Base-by-base conservation (phyloP, 257 asterid species). In the Handroanthus guayacan region DNA sequence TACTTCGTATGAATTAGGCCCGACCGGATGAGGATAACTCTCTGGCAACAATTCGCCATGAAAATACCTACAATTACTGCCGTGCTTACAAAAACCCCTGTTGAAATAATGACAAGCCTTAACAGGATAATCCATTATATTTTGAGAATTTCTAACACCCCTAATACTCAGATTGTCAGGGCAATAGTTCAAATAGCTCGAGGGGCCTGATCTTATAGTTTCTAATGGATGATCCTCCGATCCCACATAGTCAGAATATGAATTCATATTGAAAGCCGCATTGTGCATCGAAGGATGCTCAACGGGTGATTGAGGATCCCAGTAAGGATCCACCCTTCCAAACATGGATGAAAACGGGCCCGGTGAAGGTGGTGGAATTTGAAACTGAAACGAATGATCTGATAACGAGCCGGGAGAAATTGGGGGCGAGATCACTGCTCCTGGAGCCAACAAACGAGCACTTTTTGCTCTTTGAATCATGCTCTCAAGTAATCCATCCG, bases 31-130 rank as follows among this genome's bases (percentile, higher is more conserved):
- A 14, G 79, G 75, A 60, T 75, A 84, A 65, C 74, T 81, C 56
- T 88, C 93, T 0, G 86, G 82, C 63, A 73, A 83, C 1, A 84
- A 48, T 77, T 83, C 88, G 16, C 82, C 94, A 39, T 94, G 98
- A 57, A 71, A 54, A 75, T 87, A 94, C 90, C 93, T 89, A 85
- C 97, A 94, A 52, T 82, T 90, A 65, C 81, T 82, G 50, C 97
- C 98, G 74, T 92, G 97, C 90, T 91, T 94, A 72, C 98, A 94
- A 44, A 80, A 88, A 5, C 98, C 98, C 79, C 86, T 89, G 81
- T 60, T 87, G 85, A 87, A 92, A 81, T 90, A 94, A 66, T 89
- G 96, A 76, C 97, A 94, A 51, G 87, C 78, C 84, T 89, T 92
- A 52, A 88, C 82, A 0, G 94, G 94, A 71, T 65, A 62, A 60